Evolutionary conservation across 2,329 filamentous ascomycete species (phyloP).

Genomic region (Epichloe baconii): DNA sequence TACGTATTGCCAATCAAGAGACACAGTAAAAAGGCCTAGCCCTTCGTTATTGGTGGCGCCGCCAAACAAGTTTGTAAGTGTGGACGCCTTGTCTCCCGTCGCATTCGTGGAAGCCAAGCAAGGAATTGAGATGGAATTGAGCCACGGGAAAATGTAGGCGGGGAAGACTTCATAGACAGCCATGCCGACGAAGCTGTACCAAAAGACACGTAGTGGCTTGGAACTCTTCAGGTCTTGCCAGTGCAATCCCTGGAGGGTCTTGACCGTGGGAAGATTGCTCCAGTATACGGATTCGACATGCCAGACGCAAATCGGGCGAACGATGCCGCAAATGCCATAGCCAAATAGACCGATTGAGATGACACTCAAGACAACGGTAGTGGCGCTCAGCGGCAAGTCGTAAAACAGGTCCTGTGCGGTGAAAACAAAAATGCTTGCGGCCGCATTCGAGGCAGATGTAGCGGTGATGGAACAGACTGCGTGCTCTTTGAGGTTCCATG

Average conservation of each 20-base stretch:
- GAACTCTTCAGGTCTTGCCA: conserved; percentile 37
- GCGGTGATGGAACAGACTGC: conserved; percentile 40
- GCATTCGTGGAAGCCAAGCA: conserved; percentile 35
- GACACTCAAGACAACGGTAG: conserved; percentile 31
- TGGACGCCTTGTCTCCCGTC: not conserved
- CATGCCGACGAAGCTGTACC: conserved; percentile 36
- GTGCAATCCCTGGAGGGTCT: conserved; percentile 40
- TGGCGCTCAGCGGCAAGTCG: conserved; percentile 28
- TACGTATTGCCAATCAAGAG: conserved; percentile 31
- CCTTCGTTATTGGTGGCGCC: conserved; percentile 26
- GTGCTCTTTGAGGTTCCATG: conserved; percentile 44
- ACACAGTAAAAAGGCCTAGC: conserved; percentile 26
- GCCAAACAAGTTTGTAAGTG: conserved; percentile 18
- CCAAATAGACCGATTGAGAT: conserved; percentile 44
- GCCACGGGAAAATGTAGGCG: conserved; percentile 41
- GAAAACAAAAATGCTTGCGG: conserved; percentile 21
- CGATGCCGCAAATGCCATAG: conserved; percentile 38
- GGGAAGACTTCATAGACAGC: conserved; percentile 39
- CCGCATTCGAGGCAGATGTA: conserved; percentile 37
- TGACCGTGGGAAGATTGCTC: conserved; percentile 38
- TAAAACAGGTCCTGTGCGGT: conserved; percentile 40
- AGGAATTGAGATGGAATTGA: conserved; percentile 40
- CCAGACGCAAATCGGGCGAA: conserved; percentile 42
- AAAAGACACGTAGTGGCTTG: conserved; percentile 38
- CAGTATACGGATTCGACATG: conserved; percentile 45